Percentiles rank a stretch among this genome's conserved stretches.
Conservation (phyloP, 2,329 filamentous ascomycete genomes). For the Apiospora kogelbergensis region DNA sequence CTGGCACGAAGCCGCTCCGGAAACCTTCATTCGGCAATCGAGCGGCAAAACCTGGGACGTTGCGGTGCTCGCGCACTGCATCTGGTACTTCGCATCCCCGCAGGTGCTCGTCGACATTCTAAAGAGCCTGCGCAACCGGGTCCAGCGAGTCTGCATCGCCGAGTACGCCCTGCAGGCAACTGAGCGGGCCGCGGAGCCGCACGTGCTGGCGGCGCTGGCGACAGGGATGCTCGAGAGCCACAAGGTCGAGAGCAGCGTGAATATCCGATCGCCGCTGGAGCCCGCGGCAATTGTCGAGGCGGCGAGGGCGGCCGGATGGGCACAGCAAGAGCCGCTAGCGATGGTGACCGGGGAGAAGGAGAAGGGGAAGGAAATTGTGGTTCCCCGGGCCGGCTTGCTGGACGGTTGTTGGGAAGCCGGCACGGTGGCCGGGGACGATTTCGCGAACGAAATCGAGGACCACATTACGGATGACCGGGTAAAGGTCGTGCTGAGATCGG, state of each 20-base stretch:
- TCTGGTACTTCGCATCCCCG: conserved; percentile 53
- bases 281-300: conserved; percentile 39
- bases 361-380: conserved; percentile 22
- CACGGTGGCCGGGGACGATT: conserved; percentile 29
- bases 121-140: conserved; percentile 31
- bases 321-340: conserved; percentile 32
- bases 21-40: conserved; percentile 33
- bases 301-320: conserved; percentile 37
- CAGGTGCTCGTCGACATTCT: conserved; percentile 37
- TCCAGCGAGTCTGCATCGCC: conserved; percentile 40
- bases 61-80: conserved; percentile 48
- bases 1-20: conserved; percentile 40
- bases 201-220: conserved; percentile 52
- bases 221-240: conserved; percentile 43
- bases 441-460: conserved; percentile 33
- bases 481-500: conserved; percentile 26
- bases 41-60: conserved; percentile 38
- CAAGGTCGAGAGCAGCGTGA: conserved; percentile 37
- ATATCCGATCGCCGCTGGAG: conserved; percentile 47
- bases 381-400: conserved; percentile 36
- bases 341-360: no score
- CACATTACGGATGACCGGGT: conserved; percentile 27
- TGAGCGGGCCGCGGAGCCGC: conserved; percentile 39
- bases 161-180: conserved; percentile 46
- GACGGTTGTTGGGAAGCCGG: conserved; percentile 49